Evolutionary conservation across 805 yeast species (phyloP).

Genomic region (Metahyphopichia silvanorum): DNA sequence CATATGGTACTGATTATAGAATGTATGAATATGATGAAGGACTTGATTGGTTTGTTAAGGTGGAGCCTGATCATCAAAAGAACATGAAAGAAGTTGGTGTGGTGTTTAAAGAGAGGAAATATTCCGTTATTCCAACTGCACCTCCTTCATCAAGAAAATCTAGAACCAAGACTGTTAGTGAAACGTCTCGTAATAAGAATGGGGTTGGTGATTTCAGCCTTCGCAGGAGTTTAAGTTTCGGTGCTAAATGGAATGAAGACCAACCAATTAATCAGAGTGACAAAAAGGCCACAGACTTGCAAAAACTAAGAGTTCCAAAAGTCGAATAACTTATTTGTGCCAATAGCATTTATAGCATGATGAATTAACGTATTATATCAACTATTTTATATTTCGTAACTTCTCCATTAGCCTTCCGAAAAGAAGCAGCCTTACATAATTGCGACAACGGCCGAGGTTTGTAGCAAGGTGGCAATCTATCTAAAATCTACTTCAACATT

Average conservation of each 20-base stretch:
- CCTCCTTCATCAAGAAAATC: conserved; percentile 38
- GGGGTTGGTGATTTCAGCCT: conserved; percentile 17
- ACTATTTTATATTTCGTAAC: no score
- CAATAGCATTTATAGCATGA: no score
- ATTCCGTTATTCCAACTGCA: conserved; percentile 74
- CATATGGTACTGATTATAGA: conserved; percentile 93
- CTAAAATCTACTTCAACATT: no score
- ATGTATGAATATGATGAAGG: conserved; percentile 82
- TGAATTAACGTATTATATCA: no score
- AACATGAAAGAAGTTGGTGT: conserved; percentile 70
- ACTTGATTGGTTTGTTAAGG: conserved; percentile 72
- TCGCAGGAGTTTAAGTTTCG: conserved; percentile 21
- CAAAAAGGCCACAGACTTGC: not conserved
- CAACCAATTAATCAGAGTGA: no score
- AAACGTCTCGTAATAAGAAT: conserved; percentile 4
- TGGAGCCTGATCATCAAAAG: conserved; percentile 53
- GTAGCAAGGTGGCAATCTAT: no score
- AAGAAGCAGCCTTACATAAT: no score
- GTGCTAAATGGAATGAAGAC: no score
- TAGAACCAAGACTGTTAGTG: conserved; percentile 4
- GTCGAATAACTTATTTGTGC: no score
- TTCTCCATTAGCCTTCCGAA: no score
- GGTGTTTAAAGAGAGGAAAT: conserved; percentile 65
- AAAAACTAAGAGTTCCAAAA: not conserved
- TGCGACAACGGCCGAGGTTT: no score